A percentile compares a stretch with the other conserved stretches of the same genome.
Evolutionary conservation across 2,329 filamentous ascomycete species (phyloP).

Genomic region (Ophiostoma sp.): DNA sequence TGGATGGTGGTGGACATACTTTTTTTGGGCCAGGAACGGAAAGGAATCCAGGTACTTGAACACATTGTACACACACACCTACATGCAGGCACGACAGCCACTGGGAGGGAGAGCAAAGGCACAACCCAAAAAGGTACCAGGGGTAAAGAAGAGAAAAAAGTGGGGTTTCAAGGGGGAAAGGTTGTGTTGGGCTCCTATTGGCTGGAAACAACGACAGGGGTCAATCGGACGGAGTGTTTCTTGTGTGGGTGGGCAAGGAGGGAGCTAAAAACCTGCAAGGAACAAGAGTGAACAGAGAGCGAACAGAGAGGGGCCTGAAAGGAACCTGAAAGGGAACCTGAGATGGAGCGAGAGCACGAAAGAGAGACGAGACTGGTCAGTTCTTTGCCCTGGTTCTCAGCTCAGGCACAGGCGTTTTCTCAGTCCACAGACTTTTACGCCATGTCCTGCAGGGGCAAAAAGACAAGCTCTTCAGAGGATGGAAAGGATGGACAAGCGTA

Average conservation of each 20-base stretch:
- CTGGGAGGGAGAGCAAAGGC: neutral
- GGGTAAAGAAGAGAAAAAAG: neutral
- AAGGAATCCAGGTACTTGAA: neutral
- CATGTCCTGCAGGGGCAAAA: neutral
- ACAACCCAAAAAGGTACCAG: slow-evolving; percentile 4
- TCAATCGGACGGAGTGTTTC: slow-evolving; percentile 3
- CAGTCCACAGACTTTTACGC: neutral
- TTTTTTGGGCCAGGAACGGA: neutral
- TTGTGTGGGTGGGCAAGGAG: neutral
- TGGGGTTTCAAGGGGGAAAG: neutral
- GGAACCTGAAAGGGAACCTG: neutral
- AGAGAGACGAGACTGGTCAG: neutral
- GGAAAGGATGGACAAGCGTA: neutral
- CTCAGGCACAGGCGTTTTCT: neutral
- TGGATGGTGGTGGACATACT: neutral
- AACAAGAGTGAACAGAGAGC: slow-evolving; percentile 9
- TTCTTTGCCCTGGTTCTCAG: neutral
- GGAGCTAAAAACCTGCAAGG: slow-evolving; percentile 19
- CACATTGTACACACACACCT: neutral
- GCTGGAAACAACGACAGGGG: slow-evolving; percentile 3
- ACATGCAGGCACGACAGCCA: neutral
- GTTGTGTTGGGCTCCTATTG: slow-evolving; percentile 16
- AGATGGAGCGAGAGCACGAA: neutral
- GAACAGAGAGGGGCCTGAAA: neutral
- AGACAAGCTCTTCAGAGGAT: slow-evolving; percentile 1